Base-by-base conservation (phyloP, 2,329 filamentous ascomycete species). In the Beauveria brongniartii region DNA sequence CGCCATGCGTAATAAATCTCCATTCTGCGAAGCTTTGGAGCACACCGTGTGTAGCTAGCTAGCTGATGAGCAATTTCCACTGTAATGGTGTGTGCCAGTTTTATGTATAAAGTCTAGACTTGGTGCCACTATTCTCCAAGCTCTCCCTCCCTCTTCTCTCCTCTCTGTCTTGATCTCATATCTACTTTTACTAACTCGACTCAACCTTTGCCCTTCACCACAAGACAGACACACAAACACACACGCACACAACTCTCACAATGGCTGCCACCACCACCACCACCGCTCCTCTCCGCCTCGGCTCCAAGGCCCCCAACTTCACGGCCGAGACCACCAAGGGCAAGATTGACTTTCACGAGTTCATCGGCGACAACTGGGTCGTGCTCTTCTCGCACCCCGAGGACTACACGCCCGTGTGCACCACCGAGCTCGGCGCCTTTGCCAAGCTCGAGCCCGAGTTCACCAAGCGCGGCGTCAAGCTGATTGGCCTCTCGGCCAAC, bases 331-430 rank as follows among this genome's bases (percentile, higher is more conserved):
- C 89, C 64, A 93, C 90, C 63, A 79, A 83, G 68, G 88, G 90
- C 69, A 82, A 86, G 65, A 90, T 93, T 70, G 85, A 91, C 77
- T 92, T 93, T 80, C 89, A 92, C 76, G 82, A 91, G 74, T 92
- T 89, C 78, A 83, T 92, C 66, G 87, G 86, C 70, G 81, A 88
- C 79, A 87, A 82, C 70, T 93, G 90, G 90, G 85, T 88, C 62
- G 84, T 94, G 66, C 80, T 94, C 68, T 93, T 94, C 81, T 91
- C 88, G 37, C 90, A 93, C 78, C 90, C 90, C 3, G 88, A 88
- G 75, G 92, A 96, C 77, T 96, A 90, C 82, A 96, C 92, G 1
- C 92, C 92, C 59, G 92, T 96, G 63, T 97, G 92, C 83, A 97
- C 92, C 65, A 97, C 92, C 59, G 92, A 97, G 80, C 88, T 97